These are phyloP conservation scores for Stylosanthes scabra DNA, from an alignment of 331 rosid genomes.

Conservation along the genomic window DNA sequence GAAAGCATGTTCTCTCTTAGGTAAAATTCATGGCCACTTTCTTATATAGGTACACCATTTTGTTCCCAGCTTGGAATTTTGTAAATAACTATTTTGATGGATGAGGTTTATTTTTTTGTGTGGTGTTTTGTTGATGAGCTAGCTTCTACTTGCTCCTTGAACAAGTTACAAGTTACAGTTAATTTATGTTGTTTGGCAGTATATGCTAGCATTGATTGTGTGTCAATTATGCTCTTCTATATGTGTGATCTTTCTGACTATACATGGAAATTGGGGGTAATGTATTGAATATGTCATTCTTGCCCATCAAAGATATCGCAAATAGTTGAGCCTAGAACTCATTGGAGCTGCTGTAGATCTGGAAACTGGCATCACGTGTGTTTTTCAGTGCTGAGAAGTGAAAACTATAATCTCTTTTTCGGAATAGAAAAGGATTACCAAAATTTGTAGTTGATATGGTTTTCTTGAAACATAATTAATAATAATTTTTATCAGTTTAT, in stretches of 20 bases:
- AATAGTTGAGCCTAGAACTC: neutral
- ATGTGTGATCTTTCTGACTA: conserved; percentile 9
- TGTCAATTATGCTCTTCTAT: conserved; percentile 26
- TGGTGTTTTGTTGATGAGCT: conserved; percentile 32
- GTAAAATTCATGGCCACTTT: conserved; percentile 43
- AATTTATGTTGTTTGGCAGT: conserved; percentile 14
- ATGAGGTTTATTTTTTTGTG: conserved; percentile 14
- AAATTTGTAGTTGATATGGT: neutral
- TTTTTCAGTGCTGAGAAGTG: conserved; percentile 8
- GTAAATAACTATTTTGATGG: conserved; percentile 1
- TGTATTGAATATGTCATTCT: neutral
- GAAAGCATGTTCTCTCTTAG: conserved; percentile 76
- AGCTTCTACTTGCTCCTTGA: neutral
- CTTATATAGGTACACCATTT: neutral
- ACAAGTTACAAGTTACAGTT: neutral
- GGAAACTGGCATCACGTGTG: conserved; percentile 13
- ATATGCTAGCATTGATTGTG: neutral
- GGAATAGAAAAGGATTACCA: neutral
- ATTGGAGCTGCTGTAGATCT: conserved; percentile 4
- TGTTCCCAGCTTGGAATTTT: conserved; percentile 10
- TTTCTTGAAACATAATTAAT: conserved; percentile 18
- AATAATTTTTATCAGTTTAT: neutral
- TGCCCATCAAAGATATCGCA: neutral
- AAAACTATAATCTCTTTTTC: conserved; percentile 1
- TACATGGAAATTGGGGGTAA: conserved; percentile 11